These are phyloP conservation scores for Grosmannia serpens DNA, from an alignment of 2,329 filamentous ascomycete genomes.

Conservation along the genomic window DNA sequence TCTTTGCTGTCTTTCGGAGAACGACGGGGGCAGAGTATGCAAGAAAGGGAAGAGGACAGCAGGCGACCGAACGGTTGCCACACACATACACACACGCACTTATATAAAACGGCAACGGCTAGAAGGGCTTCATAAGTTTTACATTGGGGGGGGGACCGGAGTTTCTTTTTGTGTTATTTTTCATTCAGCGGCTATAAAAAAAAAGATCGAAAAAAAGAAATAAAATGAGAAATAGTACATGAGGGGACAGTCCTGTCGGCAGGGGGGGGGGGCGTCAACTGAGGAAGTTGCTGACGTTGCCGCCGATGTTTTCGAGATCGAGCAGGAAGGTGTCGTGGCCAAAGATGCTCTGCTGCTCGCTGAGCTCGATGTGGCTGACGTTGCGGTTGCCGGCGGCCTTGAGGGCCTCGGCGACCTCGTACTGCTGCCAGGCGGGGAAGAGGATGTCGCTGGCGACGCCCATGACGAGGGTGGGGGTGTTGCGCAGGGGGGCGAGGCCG, in stretches of 20 bases:
- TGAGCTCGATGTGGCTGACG: slow-evolving; percentile 82
- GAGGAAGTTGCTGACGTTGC: slow-evolving; percentile 69
- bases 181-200: neutral
- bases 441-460: slow-evolving; percentile 93
- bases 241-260: too few species aligned
- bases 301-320: slow-evolving; percentile 85
- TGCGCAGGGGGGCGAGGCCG: slow-evolving; percentile 58
- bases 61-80: neutral
- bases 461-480: slow-evolving; percentile 77
- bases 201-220: neutral
- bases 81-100: neutral
- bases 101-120: neutral
- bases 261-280: slow-evolving; percentile 27
- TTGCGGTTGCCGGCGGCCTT: slow-evolving; percentile 64
- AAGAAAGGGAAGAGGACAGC: too few species aligned
- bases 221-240: neutral
- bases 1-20: too few species aligned
- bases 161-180: slow-evolving; percentile 1
- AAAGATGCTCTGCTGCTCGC: slow-evolving; percentile 88
- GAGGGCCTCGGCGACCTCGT: slow-evolving; percentile 80
- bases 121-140: slow-evolving; percentile 1
- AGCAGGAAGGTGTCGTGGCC: slow-evolving; percentile 94
- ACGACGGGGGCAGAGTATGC: too few species aligned
- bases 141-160: neutral
- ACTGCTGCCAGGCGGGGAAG: slow-evolving; percentile 96